Evolutionary conservation across 352 stramenopile species (phyloP), one percentile per base, ranked within the genome.

Genomic region (Globisporangium barbulae): DNA sequence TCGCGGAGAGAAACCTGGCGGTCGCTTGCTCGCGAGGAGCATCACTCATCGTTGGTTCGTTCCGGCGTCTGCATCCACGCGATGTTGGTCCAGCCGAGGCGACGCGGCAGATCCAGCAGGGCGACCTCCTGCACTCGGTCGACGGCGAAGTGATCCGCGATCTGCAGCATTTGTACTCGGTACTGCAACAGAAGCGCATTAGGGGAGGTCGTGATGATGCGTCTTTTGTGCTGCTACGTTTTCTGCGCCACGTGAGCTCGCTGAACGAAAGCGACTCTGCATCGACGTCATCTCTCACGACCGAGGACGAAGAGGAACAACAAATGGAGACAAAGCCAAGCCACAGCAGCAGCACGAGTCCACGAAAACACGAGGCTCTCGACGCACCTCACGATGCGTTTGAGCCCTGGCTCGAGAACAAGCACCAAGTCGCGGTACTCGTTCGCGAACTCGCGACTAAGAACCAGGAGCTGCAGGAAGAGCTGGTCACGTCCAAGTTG

Each of bases 51-150:
- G 69, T 77, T 22, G 61, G 67, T 22, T 87, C 75, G 1, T 90
- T 90, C 47, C 75, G 81, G 7, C 72, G 77, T 19, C 31, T 79
- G 9, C 67, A 76, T 41, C 30, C 25, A 0, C 7, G 57, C 1
- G 81, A 88, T 50, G 39, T 81, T 15, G 81, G 79, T 6, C 81
- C 81, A 7, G 81, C 81, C 0, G 81, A 90, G 53, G 70, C 70
- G 4, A 76, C 61, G 45, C 62, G 68, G 9, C 72, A 85, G 53
- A 79, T 90, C 35, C 64, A 44, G 17, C 33, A 65, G 1, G 79
- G 81, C 0, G 81, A 90, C 47, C 61, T 83, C 0, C 45, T 90
- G 17, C 47, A 72, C 52, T 62, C 77, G 0, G 56, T 90, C 19
- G 75, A 88, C 31, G 81, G 81, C 4, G 62, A 79, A 21, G 53